phyloP scores from a whole-genome alignment of 768 basidiomycete genomes.

The Tylopilus vinaceipallidus region DNA sequence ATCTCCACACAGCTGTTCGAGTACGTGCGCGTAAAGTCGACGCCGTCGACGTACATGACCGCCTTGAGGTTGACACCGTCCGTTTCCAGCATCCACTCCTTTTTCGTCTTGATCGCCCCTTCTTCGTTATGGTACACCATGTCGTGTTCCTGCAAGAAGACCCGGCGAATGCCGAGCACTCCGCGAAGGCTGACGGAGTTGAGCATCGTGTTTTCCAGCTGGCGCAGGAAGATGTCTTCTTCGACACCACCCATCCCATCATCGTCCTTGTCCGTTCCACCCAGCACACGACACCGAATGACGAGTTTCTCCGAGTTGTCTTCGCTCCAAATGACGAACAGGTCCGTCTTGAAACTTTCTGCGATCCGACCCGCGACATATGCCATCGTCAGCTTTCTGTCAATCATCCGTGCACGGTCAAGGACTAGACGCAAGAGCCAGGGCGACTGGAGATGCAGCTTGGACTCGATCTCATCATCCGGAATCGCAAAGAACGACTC shows the following conservation, averaged over 20 bases:
- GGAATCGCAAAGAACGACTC: slow-evolving; percentile 99
- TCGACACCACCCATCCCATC: slow-evolving; percentile 73
- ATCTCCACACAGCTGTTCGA: slow-evolving; percentile 97
- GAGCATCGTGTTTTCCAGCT: slow-evolving; percentile 94
- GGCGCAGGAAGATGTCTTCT: slow-evolving; percentile 95
- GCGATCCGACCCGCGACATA: slow-evolving; percentile 93
- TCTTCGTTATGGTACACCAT: slow-evolving; percentile 62
- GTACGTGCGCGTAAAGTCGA: slow-evolving; percentile 89
- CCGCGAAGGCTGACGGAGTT: slow-evolving; percentile 94
- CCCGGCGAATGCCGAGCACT: slow-evolving; percentile 85
- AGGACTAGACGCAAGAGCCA: slow-evolving; percentile 97
- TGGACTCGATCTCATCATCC: slow-evolving; percentile 91
- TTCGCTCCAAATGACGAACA: slow-evolving; percentile 99
- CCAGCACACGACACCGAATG: slow-evolving; percentile 92
- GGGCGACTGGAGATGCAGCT: slow-evolving; percentile 88
- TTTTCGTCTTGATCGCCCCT: slow-evolving; percentile 60
- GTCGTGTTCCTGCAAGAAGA: slow-evolving; percentile 91
- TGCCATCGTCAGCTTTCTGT: slow-evolving; percentile 92
- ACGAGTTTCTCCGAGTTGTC: slow-evolving; percentile 97
- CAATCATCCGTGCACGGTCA: slow-evolving; percentile 96
- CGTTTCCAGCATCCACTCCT: slow-evolving; percentile 97
- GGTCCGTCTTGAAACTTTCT: slow-evolving; percentile 91
- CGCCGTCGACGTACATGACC: slow-evolving; percentile 93
- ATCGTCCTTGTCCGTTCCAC: slow-evolving; percentile 82
- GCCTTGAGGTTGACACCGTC: slow-evolving; percentile 95